phyloP scores from a whole-genome alignment of 2,329 filamentous ascomycete genomes.

The Sarocladium kiliense region DNA sequence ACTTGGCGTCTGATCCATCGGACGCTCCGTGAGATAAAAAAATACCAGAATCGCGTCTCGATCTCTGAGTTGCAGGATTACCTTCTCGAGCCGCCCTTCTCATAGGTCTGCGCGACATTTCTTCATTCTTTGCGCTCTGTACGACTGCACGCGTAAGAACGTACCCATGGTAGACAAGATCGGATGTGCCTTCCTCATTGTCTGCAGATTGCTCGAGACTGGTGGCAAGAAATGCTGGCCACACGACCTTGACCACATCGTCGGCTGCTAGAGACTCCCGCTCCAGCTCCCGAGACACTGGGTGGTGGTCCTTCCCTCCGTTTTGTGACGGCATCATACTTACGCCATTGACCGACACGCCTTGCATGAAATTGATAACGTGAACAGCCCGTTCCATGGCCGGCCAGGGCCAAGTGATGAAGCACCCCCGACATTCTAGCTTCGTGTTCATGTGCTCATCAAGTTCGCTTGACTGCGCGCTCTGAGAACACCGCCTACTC shows the following conservation, averaged over 20 bases:
- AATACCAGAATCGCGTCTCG: not conserved
- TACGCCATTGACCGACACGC: no score
- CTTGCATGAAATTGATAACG: no score
- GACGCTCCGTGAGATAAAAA: not conserved
- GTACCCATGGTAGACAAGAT: not conserved
- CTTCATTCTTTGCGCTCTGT: not conserved
- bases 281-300: not conserved
- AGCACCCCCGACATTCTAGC: no score
- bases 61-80: not conserved
- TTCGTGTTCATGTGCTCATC: no score
- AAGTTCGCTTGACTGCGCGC: no score
- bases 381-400: no score
- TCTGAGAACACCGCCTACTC: no score
- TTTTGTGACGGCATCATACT: no score
- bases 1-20: not conserved
- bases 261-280: not conserved
- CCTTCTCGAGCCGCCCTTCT: not conserved
- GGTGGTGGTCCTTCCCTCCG: not conserved
- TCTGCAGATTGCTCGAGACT: not conserved
- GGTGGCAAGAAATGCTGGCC: not conserved
- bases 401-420: no score
- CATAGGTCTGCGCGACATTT: not conserved
- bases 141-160: not conserved
- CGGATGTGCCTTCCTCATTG: not conserved
- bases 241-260: not conserved